Conservation (phyloP, 2,329 filamentous ascomycete genomes). For the Sarocladium kiliense region DNA sequence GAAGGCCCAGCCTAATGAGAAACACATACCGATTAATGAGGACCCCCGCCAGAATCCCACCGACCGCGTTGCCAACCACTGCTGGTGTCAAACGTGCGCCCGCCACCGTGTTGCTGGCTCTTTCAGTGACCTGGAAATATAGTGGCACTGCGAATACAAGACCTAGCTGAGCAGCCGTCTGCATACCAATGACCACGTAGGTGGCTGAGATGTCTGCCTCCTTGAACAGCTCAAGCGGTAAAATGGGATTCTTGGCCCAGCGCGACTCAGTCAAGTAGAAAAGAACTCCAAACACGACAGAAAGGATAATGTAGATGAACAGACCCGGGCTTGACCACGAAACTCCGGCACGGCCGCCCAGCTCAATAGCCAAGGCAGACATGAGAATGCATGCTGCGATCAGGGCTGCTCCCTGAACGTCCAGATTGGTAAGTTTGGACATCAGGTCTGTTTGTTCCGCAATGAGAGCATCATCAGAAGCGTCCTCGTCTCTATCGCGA, state of each 20-base stretch:
- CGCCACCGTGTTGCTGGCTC: background rate
- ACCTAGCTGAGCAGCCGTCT: constrained; percentile 51
- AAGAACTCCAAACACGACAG: constrained; percentile 53
- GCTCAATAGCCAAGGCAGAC: background rate
- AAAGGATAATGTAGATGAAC: constrained; percentile 26
- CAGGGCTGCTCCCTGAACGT: constrained; percentile 59
- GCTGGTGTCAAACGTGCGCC: background rate
- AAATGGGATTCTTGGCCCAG: background rate
- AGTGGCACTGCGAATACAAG: constrained; percentile 70
- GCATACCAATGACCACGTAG: constrained; percentile 70
- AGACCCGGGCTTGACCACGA: constrained; percentile 30
- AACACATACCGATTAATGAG: background rate
- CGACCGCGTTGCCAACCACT: background rate
- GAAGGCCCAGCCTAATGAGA: background rate
- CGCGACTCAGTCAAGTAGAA: constrained; percentile 56
- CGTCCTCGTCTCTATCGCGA: constrained; percentile 12
- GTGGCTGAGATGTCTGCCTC: constrained; percentile 54
- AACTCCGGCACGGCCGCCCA: background rate
- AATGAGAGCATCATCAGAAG: background rate
- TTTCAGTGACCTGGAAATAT: constrained; percentile 60
- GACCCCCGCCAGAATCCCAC: background rate
- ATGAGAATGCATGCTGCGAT: background rate
- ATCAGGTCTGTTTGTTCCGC: constrained; percentile 45
- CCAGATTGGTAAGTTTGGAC: constrained; percentile 60
- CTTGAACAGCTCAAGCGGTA: background rate